These are phyloP conservation scores for Penicillium sp. DNA, from an alignment of 2,329 filamentous ascomycete genomes.

Conservation along the genomic window DNA sequence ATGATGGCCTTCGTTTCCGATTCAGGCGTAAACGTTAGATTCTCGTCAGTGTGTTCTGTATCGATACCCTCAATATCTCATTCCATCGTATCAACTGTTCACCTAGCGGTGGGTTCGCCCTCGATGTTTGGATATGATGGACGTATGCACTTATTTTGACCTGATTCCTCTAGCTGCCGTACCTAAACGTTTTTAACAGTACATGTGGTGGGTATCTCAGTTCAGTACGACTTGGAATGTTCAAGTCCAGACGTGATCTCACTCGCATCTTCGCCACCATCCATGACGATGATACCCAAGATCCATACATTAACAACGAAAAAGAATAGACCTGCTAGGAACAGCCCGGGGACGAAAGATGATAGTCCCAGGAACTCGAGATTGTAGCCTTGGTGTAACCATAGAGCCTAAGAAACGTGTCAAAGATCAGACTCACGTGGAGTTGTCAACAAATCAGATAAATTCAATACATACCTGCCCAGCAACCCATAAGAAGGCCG, in stretches of 20 bases:
- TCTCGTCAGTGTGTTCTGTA: not conserved
- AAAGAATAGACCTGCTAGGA: conserved; percentile 69
- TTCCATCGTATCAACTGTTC: too few relatives aligned
- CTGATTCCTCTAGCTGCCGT: not conserved
- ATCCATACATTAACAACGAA: conserved; percentile 87
- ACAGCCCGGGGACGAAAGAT: conserved; percentile 82
- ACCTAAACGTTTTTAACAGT: not conserved
- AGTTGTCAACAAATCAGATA: not conserved
- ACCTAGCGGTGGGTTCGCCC: not conserved
- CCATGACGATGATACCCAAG: conserved; percentile 70
- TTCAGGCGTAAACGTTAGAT: conserved; percentile 48
- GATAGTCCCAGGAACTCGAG: conserved; percentile 77
- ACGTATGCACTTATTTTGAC: not conserved
- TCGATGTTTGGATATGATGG: too few relatives aligned
- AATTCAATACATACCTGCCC: conserved; percentile 55
- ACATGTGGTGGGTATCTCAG: conserved; percentile 15
- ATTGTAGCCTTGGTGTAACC: conserved; percentile 70
- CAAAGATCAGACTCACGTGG: not conserved
- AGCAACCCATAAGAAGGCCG: conserved; percentile 68
- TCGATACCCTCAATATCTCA: conserved; percentile 14
- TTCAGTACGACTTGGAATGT: conserved; percentile 32
- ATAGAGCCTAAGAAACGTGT: conserved; percentile 49
- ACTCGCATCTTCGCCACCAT: conserved; percentile 45
- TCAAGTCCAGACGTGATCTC: conserved; percentile 11
- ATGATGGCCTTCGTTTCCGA: conserved; percentile 55